Evolutionary conservation across 768 basidiomycete genomes (phyloP), one percentile per base, ranked within the genome.

Genomic region (Leccinum barrowsii): DNA sequence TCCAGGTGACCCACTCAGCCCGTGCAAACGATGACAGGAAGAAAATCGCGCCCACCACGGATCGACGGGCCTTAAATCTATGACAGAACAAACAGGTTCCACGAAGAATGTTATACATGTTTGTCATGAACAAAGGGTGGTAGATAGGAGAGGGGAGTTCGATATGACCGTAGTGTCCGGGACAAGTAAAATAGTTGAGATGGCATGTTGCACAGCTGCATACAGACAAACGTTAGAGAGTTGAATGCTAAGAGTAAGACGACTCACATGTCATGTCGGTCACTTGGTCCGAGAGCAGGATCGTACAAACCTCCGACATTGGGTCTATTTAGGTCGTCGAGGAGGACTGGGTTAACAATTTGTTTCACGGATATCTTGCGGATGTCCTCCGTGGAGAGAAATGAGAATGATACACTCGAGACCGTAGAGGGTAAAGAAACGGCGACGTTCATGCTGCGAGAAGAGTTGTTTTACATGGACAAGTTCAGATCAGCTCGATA

Each of bases 81-180:
- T 99, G 97, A 74, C 97, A 99, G 75, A 90, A 98, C 72, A 96
- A 75, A 77, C 97, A 99, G 13, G 85, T 85, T 37, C 88, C 89
- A 57, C 95, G 85, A 21, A 99, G 77, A 49, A 98, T 76, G 62
- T 88, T 89, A 71, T 87, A 95, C 79, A 90, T 87, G 67, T 95
- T 92, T 32, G 81, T 79, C 86, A 98, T 93, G 75, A 98, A 99
- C 40, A 99, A 77, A 0, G 97, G 97, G 68, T 99, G 96, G 70
- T 91, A 98, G 2, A 98, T 92, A 13, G 97, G 95, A 17, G 90
- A 84, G 19, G 96, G 94, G 6, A 99, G 83, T 60, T 98, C 94
- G 60, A 99, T 96, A 74, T 98, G 97, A 21, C 97, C 97, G 75
- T 90, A 99, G 74, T 99, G 97, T 17, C 97, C 97, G 2, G 97